A percentile compares a stretch with the other conserved stretches of the same genome.
Conservation (phyloP, 2,329 filamentous ascomycete genomes). For the Fusarium sp. region DNA sequence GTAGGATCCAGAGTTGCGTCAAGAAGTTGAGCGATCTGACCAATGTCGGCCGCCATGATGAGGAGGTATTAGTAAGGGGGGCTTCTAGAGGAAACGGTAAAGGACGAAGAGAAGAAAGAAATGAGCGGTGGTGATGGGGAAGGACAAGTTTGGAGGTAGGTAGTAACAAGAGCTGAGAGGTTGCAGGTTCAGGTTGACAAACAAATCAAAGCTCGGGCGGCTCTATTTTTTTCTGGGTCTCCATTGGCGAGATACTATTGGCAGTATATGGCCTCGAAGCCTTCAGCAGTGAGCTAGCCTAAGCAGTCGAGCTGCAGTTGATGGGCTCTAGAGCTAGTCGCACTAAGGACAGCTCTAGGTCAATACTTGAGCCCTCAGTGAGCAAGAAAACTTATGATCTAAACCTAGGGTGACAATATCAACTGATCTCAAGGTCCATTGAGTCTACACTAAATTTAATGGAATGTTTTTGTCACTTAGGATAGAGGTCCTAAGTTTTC, state of each 20-base stretch:
- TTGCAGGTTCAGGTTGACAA: conserved; percentile 24
- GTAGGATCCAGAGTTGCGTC: conserved; percentile 89
- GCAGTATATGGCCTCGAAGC: conserved; percentile 1
- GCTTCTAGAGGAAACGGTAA: conserved; percentile 23
- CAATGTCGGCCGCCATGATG: conserved; percentile 69
- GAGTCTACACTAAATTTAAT: no score
- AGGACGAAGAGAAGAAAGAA: conserved; percentile 33
- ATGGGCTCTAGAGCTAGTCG: conserved; percentile 23
- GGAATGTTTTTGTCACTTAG: no score
- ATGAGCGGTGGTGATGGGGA: conserved; percentile 39
- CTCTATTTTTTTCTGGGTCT: conserved; percentile 30
- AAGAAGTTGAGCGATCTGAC: conserved; percentile 81
- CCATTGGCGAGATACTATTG: conserved; percentile 17
- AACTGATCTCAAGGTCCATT: no score
- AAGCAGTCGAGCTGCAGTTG: conserved; percentile 6
- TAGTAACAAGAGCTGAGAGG: conserved; percentile 33
- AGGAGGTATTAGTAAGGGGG: conserved; percentile 28
- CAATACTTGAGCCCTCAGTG: background rate
- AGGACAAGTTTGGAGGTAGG: conserved; percentile 27
- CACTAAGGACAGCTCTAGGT: conserved; percentile 12
- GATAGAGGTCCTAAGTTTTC: no score
- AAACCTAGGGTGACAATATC: no score
- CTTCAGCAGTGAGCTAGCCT: conserved; percentile 2
- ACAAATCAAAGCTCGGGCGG: conserved; percentile 21
- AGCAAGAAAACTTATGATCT: no score